These are phyloP conservation scores for Cladosporium phlei DNA, from an alignment of 2,329 filamentous ascomycete species.

Conservation along the genomic window DNA sequence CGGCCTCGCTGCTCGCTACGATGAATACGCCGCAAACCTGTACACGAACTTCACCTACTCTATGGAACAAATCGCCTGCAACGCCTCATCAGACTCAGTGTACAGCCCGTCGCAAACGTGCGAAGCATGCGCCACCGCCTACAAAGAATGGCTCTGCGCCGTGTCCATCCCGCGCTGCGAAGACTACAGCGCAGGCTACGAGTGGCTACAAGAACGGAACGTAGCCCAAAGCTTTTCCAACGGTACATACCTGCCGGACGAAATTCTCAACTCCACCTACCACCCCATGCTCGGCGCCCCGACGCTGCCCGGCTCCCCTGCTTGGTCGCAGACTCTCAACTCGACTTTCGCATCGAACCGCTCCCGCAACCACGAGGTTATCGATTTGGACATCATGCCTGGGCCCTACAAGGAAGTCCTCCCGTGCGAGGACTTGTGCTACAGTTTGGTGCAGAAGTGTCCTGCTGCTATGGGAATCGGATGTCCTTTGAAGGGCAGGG, in stretches of 20 bases:
- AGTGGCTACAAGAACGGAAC: conserved; percentile 65
- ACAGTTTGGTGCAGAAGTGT: conserved; percentile 77
- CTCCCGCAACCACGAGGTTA: conserved; percentile 44
- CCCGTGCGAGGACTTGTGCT: conserved; percentile 84
- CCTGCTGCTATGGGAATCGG: conserved; percentile 69
- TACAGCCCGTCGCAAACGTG: conserved; percentile 81
- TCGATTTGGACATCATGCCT: conserved; percentile 67
- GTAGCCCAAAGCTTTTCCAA: conserved; percentile 46
- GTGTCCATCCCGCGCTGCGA: conserved; percentile 89
- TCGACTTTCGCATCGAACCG: conserved; percentile 30
- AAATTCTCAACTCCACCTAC: conserved; percentile 24
- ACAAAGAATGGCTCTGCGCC: conserved; percentile 93
- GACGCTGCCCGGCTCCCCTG: conserved; percentile 26
- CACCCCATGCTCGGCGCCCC: conserved; percentile 32
- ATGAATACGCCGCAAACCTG: conserved; percentile 63
- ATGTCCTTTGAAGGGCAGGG: conserved; percentile 58
- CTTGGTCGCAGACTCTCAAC: conserved; percentile 28
- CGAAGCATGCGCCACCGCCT: conserved; percentile 68
- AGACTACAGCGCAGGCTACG: conserved; percentile 61
- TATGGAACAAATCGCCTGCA: conserved; percentile 79
- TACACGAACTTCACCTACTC: conserved; percentile 77
- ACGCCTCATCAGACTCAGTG: conserved; percentile 64
- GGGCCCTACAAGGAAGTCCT: conserved; percentile 93
- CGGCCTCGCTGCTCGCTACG: conserved; percentile 68
- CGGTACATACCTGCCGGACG: conserved; percentile 24